Evolutionary conservation across 768 basidiomycete genomes (phyloP).

Genomic region (Antrodiella citrinella): DNA sequence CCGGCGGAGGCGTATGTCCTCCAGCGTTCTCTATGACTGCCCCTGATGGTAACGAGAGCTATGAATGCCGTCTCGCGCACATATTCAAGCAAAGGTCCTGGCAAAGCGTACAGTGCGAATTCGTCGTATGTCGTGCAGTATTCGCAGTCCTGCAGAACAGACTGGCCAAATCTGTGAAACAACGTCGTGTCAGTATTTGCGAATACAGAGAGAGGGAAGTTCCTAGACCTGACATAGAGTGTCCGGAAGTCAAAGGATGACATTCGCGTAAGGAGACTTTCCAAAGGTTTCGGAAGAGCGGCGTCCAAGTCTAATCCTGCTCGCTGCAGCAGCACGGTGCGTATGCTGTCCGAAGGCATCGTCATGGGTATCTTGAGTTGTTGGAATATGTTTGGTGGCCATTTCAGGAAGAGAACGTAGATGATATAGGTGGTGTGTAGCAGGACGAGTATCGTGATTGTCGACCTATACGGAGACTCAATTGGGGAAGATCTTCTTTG

Average conservation of each 20-base stretch:
- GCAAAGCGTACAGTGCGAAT: slow-evolving; percentile 50
- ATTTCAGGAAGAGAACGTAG: slow-evolving; percentile 35
- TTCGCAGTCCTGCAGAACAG: slow-evolving; percentile 52
- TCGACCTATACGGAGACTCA: slow-evolving; percentile 15
- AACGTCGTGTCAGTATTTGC: background rate
- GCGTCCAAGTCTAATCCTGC: slow-evolving; percentile 24
- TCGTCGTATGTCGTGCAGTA: slow-evolving; percentile 57
- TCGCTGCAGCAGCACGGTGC: slow-evolving; percentile 32
- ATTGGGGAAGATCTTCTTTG: slow-evolving; percentile 5
- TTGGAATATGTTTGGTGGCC: slow-evolving; percentile 57
- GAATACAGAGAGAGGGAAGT: background rate
- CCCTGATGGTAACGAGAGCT: slow-evolving; percentile 36
- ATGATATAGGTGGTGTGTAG: slow-evolving; percentile 44
- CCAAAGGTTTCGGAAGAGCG: slow-evolving; percentile 37
- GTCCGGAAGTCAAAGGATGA: slow-evolving; percentile 48
- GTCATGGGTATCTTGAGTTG: slow-evolving; percentile 47
- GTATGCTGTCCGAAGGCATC: slow-evolving; percentile 44
- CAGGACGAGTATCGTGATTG: slow-evolving; percentile 33
- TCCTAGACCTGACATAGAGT: slow-evolving; percentile 48
- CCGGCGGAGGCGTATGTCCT: slow-evolving; percentile 38
- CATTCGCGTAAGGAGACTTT: slow-evolving; percentile 46
- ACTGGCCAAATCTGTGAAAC: slow-evolving; percentile 54
- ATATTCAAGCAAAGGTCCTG: slow-evolving; percentile 49
- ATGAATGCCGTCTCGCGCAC: slow-evolving; percentile 47
- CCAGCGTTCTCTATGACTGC: slow-evolving; percentile 34